phyloP scores from a whole-genome alignment of 208 protist species.

The Acanthamoeba healyi region DNA sequence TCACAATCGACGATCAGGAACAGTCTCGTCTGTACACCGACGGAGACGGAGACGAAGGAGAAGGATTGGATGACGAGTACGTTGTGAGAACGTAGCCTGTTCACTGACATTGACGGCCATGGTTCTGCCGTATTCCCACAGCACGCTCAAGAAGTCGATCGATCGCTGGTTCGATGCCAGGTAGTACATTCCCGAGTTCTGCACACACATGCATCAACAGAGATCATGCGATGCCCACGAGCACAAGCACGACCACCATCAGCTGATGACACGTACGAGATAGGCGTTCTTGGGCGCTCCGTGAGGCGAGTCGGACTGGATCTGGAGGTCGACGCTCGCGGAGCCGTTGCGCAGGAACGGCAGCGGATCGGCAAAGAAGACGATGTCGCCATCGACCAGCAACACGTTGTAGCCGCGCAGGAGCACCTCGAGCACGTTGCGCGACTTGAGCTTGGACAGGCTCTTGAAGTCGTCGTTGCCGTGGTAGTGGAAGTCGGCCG shows the following conservation, averaged over 20 bases:
- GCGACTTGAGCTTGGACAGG: constrained; percentile 51
- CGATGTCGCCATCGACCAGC: constrained; percentile 33
- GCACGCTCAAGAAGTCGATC: not conserved
- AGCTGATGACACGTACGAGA: not conserved
- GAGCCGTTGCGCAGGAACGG: not conserved
- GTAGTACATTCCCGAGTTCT: constrained; percentile 40
- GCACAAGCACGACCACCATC: not conserved
- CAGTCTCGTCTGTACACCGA: not conserved
- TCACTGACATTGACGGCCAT: not conserved
- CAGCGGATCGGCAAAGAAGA: constrained; percentile 22
- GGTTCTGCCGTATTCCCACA: constrained; percentile 26
- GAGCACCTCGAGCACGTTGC: constrained; percentile 54
- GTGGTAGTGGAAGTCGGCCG: constrained; percentile 39
- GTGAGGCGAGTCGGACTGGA: constrained; percentile 49
- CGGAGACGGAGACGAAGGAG: no score
- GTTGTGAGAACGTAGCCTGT: not conserved
- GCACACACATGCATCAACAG: not conserved
- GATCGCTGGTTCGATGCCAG: not conserved
- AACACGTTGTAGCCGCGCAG: constrained; percentile 34
- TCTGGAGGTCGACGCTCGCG: constrained; percentile 5
- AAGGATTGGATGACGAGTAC: not conserved
- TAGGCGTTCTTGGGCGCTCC: not conserved
- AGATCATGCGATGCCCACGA: not conserved
- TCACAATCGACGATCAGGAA: not conserved
- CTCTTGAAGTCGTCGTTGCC: constrained; percentile 52